These are phyloP conservation scores for Corynascus novoguineensis DNA, from an alignment of 495 filamentous ascomycete species.

Conservation along the genomic window DNA sequence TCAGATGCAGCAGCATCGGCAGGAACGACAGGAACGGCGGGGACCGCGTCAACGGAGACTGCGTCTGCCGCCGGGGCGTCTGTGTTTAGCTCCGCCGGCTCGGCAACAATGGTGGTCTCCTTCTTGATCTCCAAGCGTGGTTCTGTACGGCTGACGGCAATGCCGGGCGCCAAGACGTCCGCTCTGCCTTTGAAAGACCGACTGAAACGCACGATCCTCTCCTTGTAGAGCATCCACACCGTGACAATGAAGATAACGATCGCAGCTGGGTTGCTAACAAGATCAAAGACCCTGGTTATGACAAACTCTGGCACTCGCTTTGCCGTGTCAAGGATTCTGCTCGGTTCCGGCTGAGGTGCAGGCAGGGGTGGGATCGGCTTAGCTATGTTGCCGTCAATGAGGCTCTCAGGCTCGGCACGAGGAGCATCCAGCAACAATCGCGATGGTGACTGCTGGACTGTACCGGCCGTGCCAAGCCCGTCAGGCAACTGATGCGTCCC, in stretches of 20 bases:
- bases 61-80: background rate
- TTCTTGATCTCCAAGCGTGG: background rate
- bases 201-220: slow-evolving; percentile 24
- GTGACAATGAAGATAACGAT: slow-evolving; percentile 34
- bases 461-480: background rate
- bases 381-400: background rate
- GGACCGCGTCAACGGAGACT: background rate
- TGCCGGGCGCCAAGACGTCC: background rate
- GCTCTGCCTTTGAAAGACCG: slow-evolving; percentile 2
- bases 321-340: slow-evolving; percentile 31
- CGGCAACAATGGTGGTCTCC: background rate
- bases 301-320: slow-evolving; percentile 35
- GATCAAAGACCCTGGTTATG: slow-evolving; percentile 34
- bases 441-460: background rate
- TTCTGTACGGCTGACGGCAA: slow-evolving; percentile 9
- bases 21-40: background rate
- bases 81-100: background rate
- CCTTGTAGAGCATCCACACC: slow-evolving; percentile 32
- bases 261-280: slow-evolving; percentile 45
- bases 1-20: background rate
- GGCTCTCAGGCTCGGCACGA: background rate
- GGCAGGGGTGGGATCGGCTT: background rate
- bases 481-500: slow-evolving; percentile 43
- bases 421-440: slow-evolving; percentile 7
- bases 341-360: slow-evolving; percentile 20